Evolutionary conservation across 257 asterid genomes (phyloP), one percentile per base, ranked within the genome.

Genomic region (Misopates orontium): DNA sequence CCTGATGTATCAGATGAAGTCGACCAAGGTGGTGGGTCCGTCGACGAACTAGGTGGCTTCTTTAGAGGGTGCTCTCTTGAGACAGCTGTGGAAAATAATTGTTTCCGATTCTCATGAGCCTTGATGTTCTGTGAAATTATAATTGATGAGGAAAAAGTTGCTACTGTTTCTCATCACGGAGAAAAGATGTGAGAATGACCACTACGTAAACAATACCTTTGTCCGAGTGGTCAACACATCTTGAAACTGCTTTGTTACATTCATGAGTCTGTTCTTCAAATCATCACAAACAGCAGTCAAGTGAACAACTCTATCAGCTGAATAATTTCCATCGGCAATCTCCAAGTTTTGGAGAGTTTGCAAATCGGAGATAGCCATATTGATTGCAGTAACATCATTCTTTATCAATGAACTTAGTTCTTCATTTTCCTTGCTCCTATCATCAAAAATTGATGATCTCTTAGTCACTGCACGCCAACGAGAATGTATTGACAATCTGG

Each of bases 381-480:
- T 87, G 48, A 90, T 83, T 11, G 89, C 75, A 4, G 88, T 84
- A 58, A 90, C 82, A 45, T 90, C 96, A 74, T 80, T 83, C 73
- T 90, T 90, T 47, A 87, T 87, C 67, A 87, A 58, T 61, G 73
- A 70, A 8, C 95, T 85, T 62, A 87, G 78, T 63, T 87, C 90
- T 72, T 87, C 96, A 66, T 85, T 90, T 82, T 90, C 97, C 78
- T 77, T 66, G 80, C 92, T 83, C 73, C 91, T 92, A 68, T 90
- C 97, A 56, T 90, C 95, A 67, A 90, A 90, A 57, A 90, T 89
- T 0, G 95, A 87, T 8, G 95, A 85, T 67, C 81, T 80, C 68
- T 87, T 90, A 42, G 95, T 87, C 79, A 85, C 96, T 89, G 83
- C 16, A 67, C 19, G 25, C 53, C 56, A 36, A 66, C 6, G 54